phyloP scores from a whole-genome alignment of 805 yeast genomes.

The Saccharomycopsis lassenensis region DNA sequence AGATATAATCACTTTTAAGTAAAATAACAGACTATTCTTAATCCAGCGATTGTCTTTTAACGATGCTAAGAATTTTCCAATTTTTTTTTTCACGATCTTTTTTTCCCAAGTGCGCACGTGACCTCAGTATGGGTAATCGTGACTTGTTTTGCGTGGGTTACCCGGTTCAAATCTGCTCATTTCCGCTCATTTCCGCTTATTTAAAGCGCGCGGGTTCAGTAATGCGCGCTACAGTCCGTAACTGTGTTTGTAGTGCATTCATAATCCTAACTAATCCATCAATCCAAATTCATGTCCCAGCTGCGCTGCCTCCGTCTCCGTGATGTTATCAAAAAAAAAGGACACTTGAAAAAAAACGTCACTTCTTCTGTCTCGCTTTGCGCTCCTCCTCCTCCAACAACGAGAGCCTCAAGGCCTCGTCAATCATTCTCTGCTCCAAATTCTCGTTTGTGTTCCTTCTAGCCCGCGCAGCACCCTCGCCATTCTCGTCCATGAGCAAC shows the following conservation, averaged over 20 bases:
- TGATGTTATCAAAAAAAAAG: no score
- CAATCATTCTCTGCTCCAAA: conserved; percentile 68
- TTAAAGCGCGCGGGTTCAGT: no score
- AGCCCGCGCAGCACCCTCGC: conserved; percentile 14
- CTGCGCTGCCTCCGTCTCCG: no score
- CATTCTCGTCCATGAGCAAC: conserved; percentile 25
- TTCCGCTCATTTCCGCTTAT: background rate
- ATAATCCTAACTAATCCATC: no score
- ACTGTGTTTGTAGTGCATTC: no score
- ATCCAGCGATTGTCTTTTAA: conserved; percentile 13
- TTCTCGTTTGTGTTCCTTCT: conserved; percentile 25
- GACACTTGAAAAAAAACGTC: no score
- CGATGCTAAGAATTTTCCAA: background rate
- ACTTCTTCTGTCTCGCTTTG: conserved; percentile 20
- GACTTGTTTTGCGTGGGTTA: no score
- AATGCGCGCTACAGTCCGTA: no score
- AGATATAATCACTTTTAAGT: conserved; percentile 37
- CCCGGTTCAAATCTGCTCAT: background rate
- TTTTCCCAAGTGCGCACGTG: no score
- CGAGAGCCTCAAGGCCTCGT: conserved; percentile 71
- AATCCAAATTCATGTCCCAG: no score
- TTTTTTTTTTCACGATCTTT: background rate
- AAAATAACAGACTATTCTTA: conserved; percentile 31
- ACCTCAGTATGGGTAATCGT: no score
- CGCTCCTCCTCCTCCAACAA: conserved; percentile 59